Base-by-base conservation (phyloP, 2,329 filamentous ascomycete genomes). In the Didymellaceae sp. region DNA sequence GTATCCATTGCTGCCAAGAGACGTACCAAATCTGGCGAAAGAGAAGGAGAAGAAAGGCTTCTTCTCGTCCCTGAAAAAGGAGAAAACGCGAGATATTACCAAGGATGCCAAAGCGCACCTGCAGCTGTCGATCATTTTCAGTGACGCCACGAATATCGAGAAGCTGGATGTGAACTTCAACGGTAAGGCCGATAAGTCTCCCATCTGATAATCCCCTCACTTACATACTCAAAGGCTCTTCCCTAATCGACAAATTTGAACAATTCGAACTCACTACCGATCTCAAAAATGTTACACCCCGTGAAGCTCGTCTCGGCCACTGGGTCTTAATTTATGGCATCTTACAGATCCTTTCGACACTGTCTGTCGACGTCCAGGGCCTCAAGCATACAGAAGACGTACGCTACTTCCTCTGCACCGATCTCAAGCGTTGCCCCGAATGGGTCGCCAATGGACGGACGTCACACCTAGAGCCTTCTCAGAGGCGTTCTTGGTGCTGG, bases 1-100 rank as follows among this genome's bases (percentile, higher is more conserved):
- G 0, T 88, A 86, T 56, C 85, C 86, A 0, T 71, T 88, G 1
- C 77, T 88, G 3, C 86, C 87, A 1, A 58, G 63, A 32, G 63
- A 67, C 21, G 60, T 72, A 10, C 59, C 63, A 2, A 58, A 61
- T 28, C 45, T 46, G 4, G 45, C 53, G 10, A 67, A 65, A 24
- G 58, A 62, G 4, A 57, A 64, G 9, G 61, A 68, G 58, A 74
- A 71, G 49, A 62, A 63, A 13, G 51, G 73, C 22, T 73, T 75
- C 34, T 61, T 67, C 3, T 54, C 62, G 1, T 52, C 42, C 4
- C 31, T 72, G 41, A 74, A 70, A 56, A 73, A 71, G 47, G 61
- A 62, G n/a, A 74, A 75, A 50, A 44, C 52, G 14, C 64, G 52
- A 7, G 68, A 71, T 31, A 31, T 55, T 5, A 63, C 61, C 2